phyloP scores from a whole-genome alignment of 441 rosid species.

The Adansonia gregorii region DNA sequence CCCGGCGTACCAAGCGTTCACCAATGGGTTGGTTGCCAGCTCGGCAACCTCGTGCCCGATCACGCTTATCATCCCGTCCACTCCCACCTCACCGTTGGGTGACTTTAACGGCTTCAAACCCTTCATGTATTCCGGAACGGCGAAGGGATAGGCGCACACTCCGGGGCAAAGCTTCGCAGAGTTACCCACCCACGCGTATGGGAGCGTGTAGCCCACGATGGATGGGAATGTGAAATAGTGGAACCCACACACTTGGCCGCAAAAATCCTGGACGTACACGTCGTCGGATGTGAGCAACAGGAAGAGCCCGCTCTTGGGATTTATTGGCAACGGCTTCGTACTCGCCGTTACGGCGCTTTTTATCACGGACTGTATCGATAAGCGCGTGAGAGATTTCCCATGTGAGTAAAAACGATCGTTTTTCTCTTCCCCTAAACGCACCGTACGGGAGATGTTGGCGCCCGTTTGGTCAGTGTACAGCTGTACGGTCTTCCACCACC shows the following conservation, averaged over 20 bases:
- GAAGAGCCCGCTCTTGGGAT: slow-evolving; percentile 75
- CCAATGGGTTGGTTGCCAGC: slow-evolving; percentile 88
- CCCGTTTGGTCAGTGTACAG: slow-evolving; percentile 93
- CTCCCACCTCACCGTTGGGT: slow-evolving; percentile 84
- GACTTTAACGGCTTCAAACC: slow-evolving; percentile 68
- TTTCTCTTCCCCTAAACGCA: slow-evolving; percentile 68
- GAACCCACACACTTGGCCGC: slow-evolving; percentile 92
- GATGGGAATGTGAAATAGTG: slow-evolving; percentile 96
- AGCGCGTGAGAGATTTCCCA: slow-evolving; percentile 78
- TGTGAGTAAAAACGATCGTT: slow-evolving; percentile 90
- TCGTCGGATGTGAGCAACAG: slow-evolving; percentile 79
- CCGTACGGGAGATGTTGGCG: slow-evolving; percentile 68
- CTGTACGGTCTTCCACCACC: slow-evolving; percentile 93
- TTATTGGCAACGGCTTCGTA: slow-evolving; percentile 70
- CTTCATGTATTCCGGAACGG: slow-evolving; percentile 64
- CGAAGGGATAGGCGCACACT: slow-evolving; percentile 89
- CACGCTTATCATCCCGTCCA: slow-evolving; percentile 96
- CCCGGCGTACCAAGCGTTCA: slow-evolving; percentile 98
- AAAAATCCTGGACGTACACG: slow-evolving; percentile 91
- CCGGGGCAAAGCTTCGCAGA: slow-evolving; percentile 85
- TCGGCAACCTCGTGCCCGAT: slow-evolving; percentile 94
- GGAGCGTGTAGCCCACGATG: slow-evolving; percentile 83
- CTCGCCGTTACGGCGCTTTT: slow-evolving; percentile 69
- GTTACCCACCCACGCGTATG: slow-evolving; percentile 99
- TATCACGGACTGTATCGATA: slow-evolving; percentile 85